Conservation (phyloP, 371 early-diverging fungal species). For the Nosema granulosis region DNA sequence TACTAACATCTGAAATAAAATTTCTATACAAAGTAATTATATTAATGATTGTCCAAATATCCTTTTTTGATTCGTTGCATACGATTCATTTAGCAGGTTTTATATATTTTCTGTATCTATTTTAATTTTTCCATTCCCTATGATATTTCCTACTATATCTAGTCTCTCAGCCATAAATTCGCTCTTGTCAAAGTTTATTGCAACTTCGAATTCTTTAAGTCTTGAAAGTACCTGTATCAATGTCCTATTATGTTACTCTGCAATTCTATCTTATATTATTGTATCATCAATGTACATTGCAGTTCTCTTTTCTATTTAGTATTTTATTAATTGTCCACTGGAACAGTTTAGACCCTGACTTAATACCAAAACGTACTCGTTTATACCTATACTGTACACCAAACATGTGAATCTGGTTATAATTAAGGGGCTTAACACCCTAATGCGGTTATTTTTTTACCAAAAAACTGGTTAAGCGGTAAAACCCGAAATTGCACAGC, state of each 20-base stretch:
- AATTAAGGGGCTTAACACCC: too few species aligned
- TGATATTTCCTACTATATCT: slow-evolving; percentile 63
- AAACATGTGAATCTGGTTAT: too few species aligned
- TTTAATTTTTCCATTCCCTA: slow-evolving; percentile 35
- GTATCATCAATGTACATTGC: not conserved
- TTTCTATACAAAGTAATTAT: not conserved
- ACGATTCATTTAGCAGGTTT: not conserved
- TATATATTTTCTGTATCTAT: not conserved
- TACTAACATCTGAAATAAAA: not conserved
- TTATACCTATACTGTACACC: not conserved
- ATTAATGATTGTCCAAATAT: not conserved
- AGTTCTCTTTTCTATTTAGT: not conserved
- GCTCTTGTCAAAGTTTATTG: slow-evolving; percentile 67
- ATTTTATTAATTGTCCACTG: not conserved
- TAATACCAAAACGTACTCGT: slow-evolving; percentile 3
- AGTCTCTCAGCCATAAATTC: slow-evolving; percentile 54
- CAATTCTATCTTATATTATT: slow-evolving; percentile 52
- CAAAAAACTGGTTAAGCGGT: too few species aligned
- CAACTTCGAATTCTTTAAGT: slow-evolving; percentile 57
- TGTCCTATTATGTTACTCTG: slow-evolving; percentile 64
- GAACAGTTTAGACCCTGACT: not conserved
- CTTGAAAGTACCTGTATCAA: slow-evolving; percentile 60
- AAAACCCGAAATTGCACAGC: too few species aligned
- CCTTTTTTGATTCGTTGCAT: not conserved
- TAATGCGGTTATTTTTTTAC: too few species aligned